A percentile compares a stretch with the other conserved stretches of the same genome.
These are phyloP conservation scores for Capsella bursapastoris DNA, from an alignment of 345 rosid species.

Conservation along the genomic window DNA sequence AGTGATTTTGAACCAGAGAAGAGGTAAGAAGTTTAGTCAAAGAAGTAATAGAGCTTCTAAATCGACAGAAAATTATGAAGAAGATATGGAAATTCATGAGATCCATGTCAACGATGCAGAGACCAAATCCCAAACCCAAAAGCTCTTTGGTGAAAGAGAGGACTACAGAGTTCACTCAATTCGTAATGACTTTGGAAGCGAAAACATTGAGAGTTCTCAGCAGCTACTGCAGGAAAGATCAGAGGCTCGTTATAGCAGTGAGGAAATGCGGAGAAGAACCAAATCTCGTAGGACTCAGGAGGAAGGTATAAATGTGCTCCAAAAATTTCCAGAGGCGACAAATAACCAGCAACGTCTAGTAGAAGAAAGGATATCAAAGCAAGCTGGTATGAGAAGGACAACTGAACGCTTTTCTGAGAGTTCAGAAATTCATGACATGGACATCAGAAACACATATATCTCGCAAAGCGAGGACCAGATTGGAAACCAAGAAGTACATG, in stretches of 20 bases:
- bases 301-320: constrained; percentile 47
- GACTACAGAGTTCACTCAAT: constrained; percentile 40
- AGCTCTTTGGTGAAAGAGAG: constrained; percentile 48
- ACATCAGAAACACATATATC: constrained; percentile 43
- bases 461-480: constrained; percentile 49
- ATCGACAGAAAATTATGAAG: constrained; percentile 49
- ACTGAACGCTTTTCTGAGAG: constrained; percentile 47
- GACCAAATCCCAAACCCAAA: constrained; percentile 49
- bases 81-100: constrained; percentile 48
- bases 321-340: constrained; percentile 42
- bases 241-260: constrained; percentile 44
- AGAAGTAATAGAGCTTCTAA: constrained; percentile 47
- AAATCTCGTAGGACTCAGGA: constrained; percentile 49
- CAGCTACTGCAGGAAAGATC: constrained; percentile 46
- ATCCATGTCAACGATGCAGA: constrained; percentile 49
- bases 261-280: constrained; percentile 51
- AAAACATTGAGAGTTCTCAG: constrained; percentile 38
- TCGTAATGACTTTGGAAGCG: constrained; percentile 36
- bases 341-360: constrained; percentile 44
- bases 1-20: constrained; percentile 48
- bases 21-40: constrained; percentile 46
- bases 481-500: constrained; percentile 48
- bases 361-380: constrained; percentile 47
- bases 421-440: constrained; percentile 43
- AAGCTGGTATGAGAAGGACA: constrained; percentile 46